A percentile compares a stretch with the other conserved stretches of the same genome.
These are phyloP conservation scores for Funneliformis geosporum DNA, from an alignment of 192 early-diverging fungal genomes.

Conservation along the genomic window DNA sequence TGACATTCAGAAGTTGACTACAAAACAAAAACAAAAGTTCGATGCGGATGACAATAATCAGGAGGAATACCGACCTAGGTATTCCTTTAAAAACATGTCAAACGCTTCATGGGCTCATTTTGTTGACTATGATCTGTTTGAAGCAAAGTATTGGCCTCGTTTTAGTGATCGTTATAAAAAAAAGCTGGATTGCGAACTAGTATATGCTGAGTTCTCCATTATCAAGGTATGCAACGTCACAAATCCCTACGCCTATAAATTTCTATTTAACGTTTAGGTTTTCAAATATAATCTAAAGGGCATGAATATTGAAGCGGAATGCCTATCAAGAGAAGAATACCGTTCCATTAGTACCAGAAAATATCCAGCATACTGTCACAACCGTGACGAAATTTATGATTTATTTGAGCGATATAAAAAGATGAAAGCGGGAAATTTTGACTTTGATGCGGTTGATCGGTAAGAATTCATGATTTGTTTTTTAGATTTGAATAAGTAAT, in stretches of 20 bases:
- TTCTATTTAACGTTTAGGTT: background rate
- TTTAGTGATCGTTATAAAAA: background rate
- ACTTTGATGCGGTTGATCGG: slow-evolving; percentile 3
- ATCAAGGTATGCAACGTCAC: slow-evolving; percentile 4
- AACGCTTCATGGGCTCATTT: background rate
- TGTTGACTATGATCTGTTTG: background rate
- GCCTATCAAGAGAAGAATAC: slow-evolving; percentile 20
- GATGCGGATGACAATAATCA: background rate
- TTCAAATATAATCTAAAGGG: background rate
- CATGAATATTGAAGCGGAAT: too few relatives aligned
- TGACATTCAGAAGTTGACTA: background rate
- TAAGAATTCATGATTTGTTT: background rate
- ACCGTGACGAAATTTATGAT: too few relatives aligned
- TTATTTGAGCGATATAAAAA: background rate
- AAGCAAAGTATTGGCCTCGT: background rate
- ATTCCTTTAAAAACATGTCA: background rate
- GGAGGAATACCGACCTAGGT: background rate
- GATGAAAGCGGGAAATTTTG: background rate
- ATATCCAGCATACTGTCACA: too few relatives aligned
- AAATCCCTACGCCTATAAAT: background rate
- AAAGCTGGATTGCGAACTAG: background rate
- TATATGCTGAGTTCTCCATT: slow-evolving; percentile 15
- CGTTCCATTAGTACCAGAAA: too few relatives aligned
- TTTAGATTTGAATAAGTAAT: background rate
- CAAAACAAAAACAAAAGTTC: background rate